phyloP scores from a whole-genome alignment of 1,284 basidiomycete species.

The Ceratorhiza oryzae-sativae region DNA sequence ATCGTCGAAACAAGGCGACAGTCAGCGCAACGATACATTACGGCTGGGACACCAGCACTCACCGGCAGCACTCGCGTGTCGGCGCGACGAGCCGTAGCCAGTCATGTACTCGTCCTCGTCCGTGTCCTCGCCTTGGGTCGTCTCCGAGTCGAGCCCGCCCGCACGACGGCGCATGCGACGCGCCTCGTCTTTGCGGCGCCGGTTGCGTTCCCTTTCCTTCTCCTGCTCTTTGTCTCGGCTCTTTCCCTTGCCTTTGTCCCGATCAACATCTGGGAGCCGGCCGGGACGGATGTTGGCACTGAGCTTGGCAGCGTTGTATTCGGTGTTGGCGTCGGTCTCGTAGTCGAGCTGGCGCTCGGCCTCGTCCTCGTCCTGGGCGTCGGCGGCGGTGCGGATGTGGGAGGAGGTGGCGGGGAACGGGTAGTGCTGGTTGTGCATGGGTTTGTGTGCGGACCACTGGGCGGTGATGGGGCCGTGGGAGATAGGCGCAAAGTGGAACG shows the following conservation, averaged over 20 bases:
- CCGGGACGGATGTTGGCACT: slow-evolving; percentile 13
- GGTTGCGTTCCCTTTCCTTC: background rate
- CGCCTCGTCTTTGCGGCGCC: slow-evolving; percentile 7
- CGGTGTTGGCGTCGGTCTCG: slow-evolving; percentile 34
- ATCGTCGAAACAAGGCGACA: slow-evolving; percentile 1
- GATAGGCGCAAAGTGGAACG: slow-evolving; percentile 23
- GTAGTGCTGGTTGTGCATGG: background rate
- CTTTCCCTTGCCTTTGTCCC: background rate
- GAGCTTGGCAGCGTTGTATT: slow-evolving; percentile 27
- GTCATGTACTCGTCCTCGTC: slow-evolving; percentile 26
- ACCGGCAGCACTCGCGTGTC: slow-evolving; percentile 13
- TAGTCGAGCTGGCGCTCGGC: slow-evolving; percentile 13
- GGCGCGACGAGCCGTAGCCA: slow-evolving; percentile 13
- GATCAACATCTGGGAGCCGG: background rate
- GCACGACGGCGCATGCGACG: slow-evolving; percentile 9
- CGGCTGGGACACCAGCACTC: background rate
- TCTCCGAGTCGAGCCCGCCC: slow-evolving; percentile 17
- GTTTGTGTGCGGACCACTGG: slow-evolving; percentile 17
- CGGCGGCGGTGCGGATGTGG: background rate
- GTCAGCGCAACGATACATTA: background rate
- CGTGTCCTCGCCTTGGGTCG: slow-evolving; percentile 35
- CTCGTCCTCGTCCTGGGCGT: slow-evolving; percentile 5
- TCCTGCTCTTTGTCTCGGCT: slow-evolving; percentile 11
- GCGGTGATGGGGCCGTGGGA: slow-evolving; percentile 18
- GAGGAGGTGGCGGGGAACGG: background rate